phyloP scores from a whole-genome alignment of 1,284 basidiomycete species.

The Termitomyces sp. region DNA sequence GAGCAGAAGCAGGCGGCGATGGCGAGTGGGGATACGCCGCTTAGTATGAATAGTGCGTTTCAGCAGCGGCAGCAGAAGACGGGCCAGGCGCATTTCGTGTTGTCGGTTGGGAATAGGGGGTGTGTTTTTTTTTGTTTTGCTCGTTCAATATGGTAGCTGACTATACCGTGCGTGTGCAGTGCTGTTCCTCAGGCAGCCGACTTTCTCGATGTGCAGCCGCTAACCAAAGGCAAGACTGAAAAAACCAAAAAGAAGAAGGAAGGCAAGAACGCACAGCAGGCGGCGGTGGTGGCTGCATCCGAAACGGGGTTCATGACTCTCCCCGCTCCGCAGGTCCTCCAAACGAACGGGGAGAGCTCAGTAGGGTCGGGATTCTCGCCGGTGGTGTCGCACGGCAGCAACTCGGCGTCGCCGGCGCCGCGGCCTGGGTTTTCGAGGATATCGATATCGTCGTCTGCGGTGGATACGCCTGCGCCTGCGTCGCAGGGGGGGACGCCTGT shows the following conservation, averaged over 20 bases:
- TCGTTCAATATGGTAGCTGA: too few species aligned
- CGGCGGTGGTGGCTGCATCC: too few species aligned
- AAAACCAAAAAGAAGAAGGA: slow-evolving; percentile 70
- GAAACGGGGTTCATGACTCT: slow-evolving; percentile 69
- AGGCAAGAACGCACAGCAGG: slow-evolving; percentile 39
- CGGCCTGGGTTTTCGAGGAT: slow-evolving; percentile 76
- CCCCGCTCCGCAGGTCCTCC: slow-evolving; percentile 45
- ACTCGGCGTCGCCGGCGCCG: slow-evolving; percentile 59
- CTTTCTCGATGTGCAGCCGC: slow-evolving; percentile 71
- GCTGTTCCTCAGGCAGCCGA: slow-evolving; percentile 77
- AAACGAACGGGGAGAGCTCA: slow-evolving; percentile 44
- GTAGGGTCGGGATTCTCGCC: slow-evolving; percentile 37
- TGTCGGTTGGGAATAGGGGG: slow-evolving; percentile 92
- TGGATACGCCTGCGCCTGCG: slow-evolving; percentile 37
- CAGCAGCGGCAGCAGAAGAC: slow-evolving; percentile 86
- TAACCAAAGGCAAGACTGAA: slow-evolving; percentile 74
- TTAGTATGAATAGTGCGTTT: slow-evolving; percentile 90
- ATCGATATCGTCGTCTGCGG: slow-evolving; percentile 47
- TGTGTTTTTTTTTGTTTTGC: too few species aligned
- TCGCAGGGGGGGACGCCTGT: slow-evolving; percentile 51
- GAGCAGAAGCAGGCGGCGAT: slow-evolving; percentile 89
- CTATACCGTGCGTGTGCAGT: too few species aligned
- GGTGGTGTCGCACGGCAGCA: slow-evolving; percentile 20
- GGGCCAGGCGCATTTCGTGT: slow-evolving; percentile 90
- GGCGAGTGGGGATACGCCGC: slow-evolving; percentile 87